These are phyloP conservation scores for Tuctoria greenei DNA, from an alignment of 176 grass and related monocot species.

Conservation along the genomic window DNA sequence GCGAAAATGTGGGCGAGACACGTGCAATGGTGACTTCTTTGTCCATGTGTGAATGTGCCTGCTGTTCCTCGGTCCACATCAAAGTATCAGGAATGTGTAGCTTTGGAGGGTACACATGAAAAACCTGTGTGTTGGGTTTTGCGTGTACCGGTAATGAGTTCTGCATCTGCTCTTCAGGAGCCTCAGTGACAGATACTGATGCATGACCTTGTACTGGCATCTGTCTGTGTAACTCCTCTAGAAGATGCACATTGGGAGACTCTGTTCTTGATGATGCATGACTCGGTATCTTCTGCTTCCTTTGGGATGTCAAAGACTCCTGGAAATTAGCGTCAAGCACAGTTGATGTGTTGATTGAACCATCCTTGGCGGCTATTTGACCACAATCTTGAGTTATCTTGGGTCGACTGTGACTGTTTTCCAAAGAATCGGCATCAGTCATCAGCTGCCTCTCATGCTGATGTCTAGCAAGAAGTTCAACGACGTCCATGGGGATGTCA, in stretches of 20 bases:
- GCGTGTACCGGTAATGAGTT: conserved; percentile 15
- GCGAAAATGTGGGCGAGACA: conserved; percentile 31
- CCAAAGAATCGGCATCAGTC: conserved; percentile 27
- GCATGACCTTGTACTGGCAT: conserved; percentile 7
- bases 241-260: not conserved
- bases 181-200: conserved; percentile 3
- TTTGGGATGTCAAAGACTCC: conserved; percentile 32
- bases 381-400: conserved; percentile 23
- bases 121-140: conserved; percentile 8
- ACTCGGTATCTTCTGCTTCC: conserved; percentile 17
- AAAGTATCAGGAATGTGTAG: conserved; percentile 23
- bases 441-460: conserved; percentile 52
- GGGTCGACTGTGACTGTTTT: not conserved
- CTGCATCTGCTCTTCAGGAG: not conserved
- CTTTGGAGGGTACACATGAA: conserved; percentile 14
- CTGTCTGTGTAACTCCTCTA: conserved; percentile 1
- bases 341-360: conserved; percentile 30
- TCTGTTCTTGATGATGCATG: not conserved
- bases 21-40: conserved; percentile 38
- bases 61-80: conserved; percentile 11
- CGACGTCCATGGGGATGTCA: conserved; percentile 88
- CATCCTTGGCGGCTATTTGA: conserved; percentile 16
- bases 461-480: conserved; percentile 75
- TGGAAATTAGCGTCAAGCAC: conserved; percentile 23
- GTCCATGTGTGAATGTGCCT: conserved; percentile 14